phyloP scores from a whole-genome alignment of 306 rosid species.

The Potentilla sterilis region DNA sequence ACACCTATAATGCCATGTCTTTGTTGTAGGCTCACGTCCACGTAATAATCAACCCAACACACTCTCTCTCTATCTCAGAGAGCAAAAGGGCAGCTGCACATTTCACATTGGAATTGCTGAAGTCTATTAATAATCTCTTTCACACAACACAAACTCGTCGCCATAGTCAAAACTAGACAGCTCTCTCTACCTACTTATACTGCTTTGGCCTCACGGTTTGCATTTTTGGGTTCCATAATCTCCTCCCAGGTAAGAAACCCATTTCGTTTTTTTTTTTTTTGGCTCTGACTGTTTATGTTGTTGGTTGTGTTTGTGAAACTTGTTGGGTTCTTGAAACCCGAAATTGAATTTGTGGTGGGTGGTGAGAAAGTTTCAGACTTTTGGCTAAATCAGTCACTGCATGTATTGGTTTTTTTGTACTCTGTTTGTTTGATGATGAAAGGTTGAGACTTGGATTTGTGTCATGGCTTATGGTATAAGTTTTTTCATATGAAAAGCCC shows the following conservation, averaged over 20 bases:
- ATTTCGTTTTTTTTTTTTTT: neutral
- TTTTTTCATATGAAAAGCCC: neutral
- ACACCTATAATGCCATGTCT: neutral
- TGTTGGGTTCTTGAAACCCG: neutral
- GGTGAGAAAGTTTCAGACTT: neutral
- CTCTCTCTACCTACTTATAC: neutral
- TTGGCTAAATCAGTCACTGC: neutral
- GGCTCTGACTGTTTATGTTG: neutral
- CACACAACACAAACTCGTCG: neutral
- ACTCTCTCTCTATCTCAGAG: neutral
- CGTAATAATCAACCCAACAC: neutral
- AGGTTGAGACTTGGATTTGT: conserved; percentile 7
- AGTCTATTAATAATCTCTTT: neutral
- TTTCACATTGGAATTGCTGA: conserved; percentile 4
- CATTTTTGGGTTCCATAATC: neutral
- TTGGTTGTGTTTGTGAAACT: neutral
- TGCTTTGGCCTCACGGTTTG: neutral
- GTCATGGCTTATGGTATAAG: neutral
- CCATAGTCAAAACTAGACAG: conserved; percentile 18
- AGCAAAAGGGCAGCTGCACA: neutral
- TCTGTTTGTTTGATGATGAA: conserved; percentile 9
- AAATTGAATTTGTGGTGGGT: neutral
- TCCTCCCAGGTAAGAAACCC: neutral
- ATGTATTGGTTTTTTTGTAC: neutral
- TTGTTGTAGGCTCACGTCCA: neutral